Percentiles rank a stretch among this genome's conserved stretches.
phyloP scores from a whole-genome alignment of 768 basidiomycete genomes.

The Boletus coccyginus region DNA sequence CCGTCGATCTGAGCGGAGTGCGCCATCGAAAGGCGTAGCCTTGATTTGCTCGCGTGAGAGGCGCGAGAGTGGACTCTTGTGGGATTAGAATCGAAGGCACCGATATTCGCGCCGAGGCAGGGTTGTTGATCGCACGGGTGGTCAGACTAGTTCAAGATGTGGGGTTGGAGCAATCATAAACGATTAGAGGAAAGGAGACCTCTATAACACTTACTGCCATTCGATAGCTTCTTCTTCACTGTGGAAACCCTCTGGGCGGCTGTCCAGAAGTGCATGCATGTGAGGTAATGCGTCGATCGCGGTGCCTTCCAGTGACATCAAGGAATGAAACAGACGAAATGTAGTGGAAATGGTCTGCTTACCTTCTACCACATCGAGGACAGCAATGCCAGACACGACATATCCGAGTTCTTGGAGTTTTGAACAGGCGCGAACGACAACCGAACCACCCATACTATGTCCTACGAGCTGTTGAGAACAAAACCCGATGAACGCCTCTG shows the following conservation, averaged over 20 bases:
- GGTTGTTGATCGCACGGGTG: conserved; percentile 81
- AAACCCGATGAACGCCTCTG: neutral
- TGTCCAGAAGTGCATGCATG: conserved; percentile 86
- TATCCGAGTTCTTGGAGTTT: conserved; percentile 66
- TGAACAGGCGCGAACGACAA: conserved; percentile 71
- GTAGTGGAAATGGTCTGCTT: neutral
- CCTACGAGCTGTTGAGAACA: conserved; percentile 66
- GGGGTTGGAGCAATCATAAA: neutral
- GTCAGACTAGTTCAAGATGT: conserved; percentile 48
- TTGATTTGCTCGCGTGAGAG: conserved; percentile 26
- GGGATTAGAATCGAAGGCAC: conserved; percentile 75
- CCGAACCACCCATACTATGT: conserved; percentile 96
- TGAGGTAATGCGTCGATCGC: conserved; percentile 90
- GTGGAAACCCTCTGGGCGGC: conserved; percentile 82
- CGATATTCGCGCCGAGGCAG: conserved; percentile 81
- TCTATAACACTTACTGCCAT: conserved; percentile 77
- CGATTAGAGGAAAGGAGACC: neutral
- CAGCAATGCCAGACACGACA: conserved; percentile 70
- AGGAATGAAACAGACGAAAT: neutral
- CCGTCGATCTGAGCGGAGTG: conserved; percentile 78
- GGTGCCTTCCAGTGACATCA: conserved; percentile 52
- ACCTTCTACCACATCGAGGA: conserved; percentile 92
- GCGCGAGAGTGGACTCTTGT: conserved; percentile 35
- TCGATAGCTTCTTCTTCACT: conserved; percentile 83
- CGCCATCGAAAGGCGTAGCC: conserved; percentile 62